Percentiles rank a stretch among this genome's conserved stretches.
phyloP scores from a whole-genome alignment of 177 flowering plant genomes.

The Vitis hybrid region DNA sequence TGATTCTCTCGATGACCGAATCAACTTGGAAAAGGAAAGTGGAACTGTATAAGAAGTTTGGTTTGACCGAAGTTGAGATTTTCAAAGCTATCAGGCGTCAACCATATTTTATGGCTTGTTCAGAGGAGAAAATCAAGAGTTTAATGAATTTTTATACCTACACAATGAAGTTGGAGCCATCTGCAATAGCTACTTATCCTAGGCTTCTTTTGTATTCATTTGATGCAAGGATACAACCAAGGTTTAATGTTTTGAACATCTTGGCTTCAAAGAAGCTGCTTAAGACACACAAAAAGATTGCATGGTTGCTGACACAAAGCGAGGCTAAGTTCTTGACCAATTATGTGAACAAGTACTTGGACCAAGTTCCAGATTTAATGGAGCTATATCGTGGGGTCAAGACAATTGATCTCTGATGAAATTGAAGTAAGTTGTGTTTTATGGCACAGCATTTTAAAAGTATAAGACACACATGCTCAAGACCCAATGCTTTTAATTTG shows the following conservation, averaged over 20 bases:
- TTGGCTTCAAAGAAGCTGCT: conserved; percentile 18
- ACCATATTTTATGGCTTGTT: conserved; percentile 13
- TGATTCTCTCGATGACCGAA: conserved; percentile 6
- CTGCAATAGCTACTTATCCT: conserved; percentile 6
- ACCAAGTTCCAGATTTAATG: conserved; percentile 13
- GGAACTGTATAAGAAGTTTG: conserved; percentile 20
- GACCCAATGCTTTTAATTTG: too few species aligned
- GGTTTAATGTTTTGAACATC: conserved; percentile 18
- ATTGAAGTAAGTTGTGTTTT: too few species aligned
- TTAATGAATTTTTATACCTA: conserved; percentile 14
- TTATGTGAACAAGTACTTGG: conserved; percentile 2
- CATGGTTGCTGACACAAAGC: background rate
- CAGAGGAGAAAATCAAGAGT: conserved; percentile 22
- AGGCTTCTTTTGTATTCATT: conserved; percentile 1
- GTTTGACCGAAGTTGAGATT: conserved; percentile 21
- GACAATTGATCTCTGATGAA: too few species aligned
- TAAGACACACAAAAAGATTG: background rate
- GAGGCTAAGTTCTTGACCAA: conserved; percentile 3
- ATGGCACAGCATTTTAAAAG: too few species aligned
- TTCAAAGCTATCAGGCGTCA: conserved; percentile 6
- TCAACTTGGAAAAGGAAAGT: conserved; percentile 18
- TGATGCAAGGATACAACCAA: conserved; percentile 19
- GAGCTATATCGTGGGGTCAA: conserved; percentile 4
- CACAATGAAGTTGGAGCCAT: conserved; percentile 13
- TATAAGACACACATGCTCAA: too few species aligned